Conservation (phyloP, 2,329 filamentous ascomycete species). For the Talaromyces sp. region DNA sequence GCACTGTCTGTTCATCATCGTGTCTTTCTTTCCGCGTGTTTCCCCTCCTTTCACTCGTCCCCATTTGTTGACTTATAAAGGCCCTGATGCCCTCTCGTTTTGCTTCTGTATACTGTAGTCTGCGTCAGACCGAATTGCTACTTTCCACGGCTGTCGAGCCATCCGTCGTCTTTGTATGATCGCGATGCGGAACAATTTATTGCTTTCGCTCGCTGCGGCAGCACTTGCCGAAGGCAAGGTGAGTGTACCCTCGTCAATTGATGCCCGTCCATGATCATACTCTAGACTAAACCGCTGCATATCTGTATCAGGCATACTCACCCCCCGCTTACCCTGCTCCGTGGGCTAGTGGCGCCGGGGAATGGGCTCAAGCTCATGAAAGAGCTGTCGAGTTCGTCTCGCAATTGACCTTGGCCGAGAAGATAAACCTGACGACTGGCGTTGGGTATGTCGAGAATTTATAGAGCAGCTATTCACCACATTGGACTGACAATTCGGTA, state of each 20-base stretch:
- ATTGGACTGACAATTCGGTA: conserved; percentile 26
- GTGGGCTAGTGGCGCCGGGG: conserved; percentile 72
- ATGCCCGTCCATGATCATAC: neutral
- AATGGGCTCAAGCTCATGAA: conserved; percentile 71
- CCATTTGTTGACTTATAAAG: neutral
- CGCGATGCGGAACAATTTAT: conserved; percentile 36
- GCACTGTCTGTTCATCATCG: neutral
- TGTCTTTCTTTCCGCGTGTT: neutral
- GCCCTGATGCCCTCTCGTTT: neutral
- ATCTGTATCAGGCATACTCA: conserved; percentile 38
- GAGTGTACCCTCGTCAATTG: conserved; percentile 10
- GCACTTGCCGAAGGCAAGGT: conserved; percentile 35
- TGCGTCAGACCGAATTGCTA: neutral
- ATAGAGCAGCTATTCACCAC: neutral
- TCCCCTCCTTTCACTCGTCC: neutral
- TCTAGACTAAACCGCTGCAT: neutral
- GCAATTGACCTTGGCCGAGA: conserved; percentile 77
- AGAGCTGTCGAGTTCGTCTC: conserved; percentile 77
- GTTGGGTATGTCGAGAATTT: conserved; percentile 59
- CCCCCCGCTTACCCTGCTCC: conserved; percentile 79
- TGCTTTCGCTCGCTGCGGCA: conserved; percentile 31
- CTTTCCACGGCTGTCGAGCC: neutral
- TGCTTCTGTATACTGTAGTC: neutral
- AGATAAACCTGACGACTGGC: conserved; percentile 93
- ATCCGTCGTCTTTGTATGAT: neutral